Evolutionary conservation across 2,329 filamentous ascomycete species (phyloP), one percentile per base, ranked within the genome.

Genomic region (Geoglossum cookeanum): DNA sequence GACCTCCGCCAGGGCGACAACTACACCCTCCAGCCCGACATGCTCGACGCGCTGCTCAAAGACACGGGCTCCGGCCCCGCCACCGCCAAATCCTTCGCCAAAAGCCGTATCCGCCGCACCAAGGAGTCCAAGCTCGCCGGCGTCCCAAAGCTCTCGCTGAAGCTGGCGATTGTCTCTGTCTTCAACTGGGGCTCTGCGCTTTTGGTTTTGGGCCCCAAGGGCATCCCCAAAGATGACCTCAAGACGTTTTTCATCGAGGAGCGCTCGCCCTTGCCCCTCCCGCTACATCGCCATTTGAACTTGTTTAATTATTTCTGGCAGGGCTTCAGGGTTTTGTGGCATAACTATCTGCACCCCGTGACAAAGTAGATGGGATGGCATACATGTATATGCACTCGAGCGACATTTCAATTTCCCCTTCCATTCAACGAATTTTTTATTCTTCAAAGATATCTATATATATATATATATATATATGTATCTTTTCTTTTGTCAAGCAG

Each of bases 1-100:
- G 67, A 69, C 55, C 64, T 64, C 51, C 64, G 62, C 13, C 66
- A 68, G 37, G 66, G 66, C 15, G 65, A 68, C 57, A 68, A 68
- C 51, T 68, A 65, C 60, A 66, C 61, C 27, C 63, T 68, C 57
- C 65, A 68, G 57, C 65, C 63, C 3, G 61, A 60, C 9, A 66
- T 68, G 64, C 59, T 68, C 35, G 59, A 67, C 54, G 65, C 61
- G 13, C 63, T 68, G 58, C 57, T 67, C 42, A 61, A 61, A 29
- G 65, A 68, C 53, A 67, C 66, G n/a, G 57, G 63, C 3, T 65
- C 63, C 49, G 65, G 64, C 1, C 64, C 64, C 1, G 55, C 68
- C 8, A 68, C 65, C 6, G 56, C 66, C 22, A 59, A 60, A 29
- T 64, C 64, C 11, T 55, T 67, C 15, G 64, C 65, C 17, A 63